Conservation (phyloP, 345 rosid species). For the Capsella bursapastoris region DNA sequence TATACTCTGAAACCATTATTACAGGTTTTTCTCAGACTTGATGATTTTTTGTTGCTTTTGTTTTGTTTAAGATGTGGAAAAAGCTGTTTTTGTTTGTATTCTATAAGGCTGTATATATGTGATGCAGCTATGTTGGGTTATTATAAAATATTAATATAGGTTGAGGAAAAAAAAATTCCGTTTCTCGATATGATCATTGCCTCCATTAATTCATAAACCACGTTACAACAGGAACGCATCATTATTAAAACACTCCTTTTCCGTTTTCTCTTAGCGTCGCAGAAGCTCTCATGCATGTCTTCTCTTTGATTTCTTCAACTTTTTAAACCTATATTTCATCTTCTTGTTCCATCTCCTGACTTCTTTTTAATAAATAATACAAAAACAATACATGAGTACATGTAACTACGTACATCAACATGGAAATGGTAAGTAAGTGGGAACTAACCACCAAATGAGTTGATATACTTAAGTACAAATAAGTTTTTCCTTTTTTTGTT, state of each 20-base stretch:
- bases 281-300: constrained; percentile 33
- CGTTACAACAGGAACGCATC: constrained; percentile 69
- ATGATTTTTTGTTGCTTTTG: constrained; percentile 14
- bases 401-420: neutral
- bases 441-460: constrained; percentile 56
- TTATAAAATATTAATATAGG: neutral
- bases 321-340: constrained; percentile 35
- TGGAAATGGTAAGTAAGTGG: constrained; percentile 22
- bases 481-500: constrained; percentile 1
- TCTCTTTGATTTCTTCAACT: constrained; percentile 19
- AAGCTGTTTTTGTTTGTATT: constrained; percentile 46
- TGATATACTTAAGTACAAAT: constrained; percentile 52
- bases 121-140: constrained; percentile 17
- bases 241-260: constrained; percentile 63
- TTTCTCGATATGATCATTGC: constrained; percentile 81
- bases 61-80: constrained; percentile 29
- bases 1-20: constrained; percentile 23
- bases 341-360: constrained; percentile 23
- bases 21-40: constrained; percentile 24
- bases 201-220: constrained; percentile 70
- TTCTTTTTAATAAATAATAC: neutral
- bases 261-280: constrained; percentile 51
- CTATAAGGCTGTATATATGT: constrained; percentile 21
- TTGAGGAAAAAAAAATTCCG: constrained; percentile 44
- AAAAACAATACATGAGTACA: constrained; percentile 10